phyloP scores from a whole-genome alignment of 2,329 filamentous ascomycete species.

The Ophiostoma tasmaniense region DNA sequence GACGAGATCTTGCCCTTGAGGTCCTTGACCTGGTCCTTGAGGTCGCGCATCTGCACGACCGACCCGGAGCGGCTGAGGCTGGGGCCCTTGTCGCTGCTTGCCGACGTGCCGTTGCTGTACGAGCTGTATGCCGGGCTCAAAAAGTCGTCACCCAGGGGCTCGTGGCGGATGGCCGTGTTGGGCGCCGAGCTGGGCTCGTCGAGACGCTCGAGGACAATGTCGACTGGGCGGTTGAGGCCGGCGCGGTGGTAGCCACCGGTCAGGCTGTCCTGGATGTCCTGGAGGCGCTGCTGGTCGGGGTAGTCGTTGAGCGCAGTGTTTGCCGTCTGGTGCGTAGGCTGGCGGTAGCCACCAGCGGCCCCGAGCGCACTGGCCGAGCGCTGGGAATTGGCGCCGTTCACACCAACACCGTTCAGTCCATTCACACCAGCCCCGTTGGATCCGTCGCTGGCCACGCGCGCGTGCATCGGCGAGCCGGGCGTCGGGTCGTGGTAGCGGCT shows the following conservation, averaged over 20 bases:
- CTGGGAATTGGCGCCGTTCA: constrained; percentile 27
- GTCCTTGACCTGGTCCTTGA: constrained; percentile 79
- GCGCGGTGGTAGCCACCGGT: constrained; percentile 26
- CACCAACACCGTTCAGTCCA: too few relatives aligned
- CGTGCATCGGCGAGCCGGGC: constrained; percentile 38
- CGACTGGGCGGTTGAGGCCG: constrained; percentile 31
- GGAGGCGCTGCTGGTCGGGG: constrained; percentile 35
- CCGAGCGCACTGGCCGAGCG: constrained; percentile 58
- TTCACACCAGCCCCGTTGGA: background rate
- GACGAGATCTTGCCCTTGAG: constrained; percentile 78
- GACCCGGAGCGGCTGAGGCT: constrained; percentile 61
- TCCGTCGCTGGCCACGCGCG: constrained; percentile 51
- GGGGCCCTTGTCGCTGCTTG: constrained; percentile 36
- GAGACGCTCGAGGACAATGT: constrained; percentile 40
- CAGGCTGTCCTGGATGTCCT: constrained; percentile 28
- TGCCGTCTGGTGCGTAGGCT: constrained; percentile 23
- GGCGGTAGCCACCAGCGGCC: constrained; percentile 50
- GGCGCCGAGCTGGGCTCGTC: constrained; percentile 42
- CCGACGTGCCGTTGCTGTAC: constrained; percentile 16
- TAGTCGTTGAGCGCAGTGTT: constrained; percentile 2
- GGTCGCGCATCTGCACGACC: constrained; percentile 59
- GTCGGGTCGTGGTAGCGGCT: constrained; percentile 22
- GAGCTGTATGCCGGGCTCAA: constrained; percentile 40
- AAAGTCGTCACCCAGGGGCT: constrained; percentile 19
- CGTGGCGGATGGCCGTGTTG: constrained; percentile 10